These are phyloP conservation scores for Calonectria hawksworthii DNA, from an alignment of 2,329 filamentous ascomycete genomes.

Conservation along the genomic window DNA sequence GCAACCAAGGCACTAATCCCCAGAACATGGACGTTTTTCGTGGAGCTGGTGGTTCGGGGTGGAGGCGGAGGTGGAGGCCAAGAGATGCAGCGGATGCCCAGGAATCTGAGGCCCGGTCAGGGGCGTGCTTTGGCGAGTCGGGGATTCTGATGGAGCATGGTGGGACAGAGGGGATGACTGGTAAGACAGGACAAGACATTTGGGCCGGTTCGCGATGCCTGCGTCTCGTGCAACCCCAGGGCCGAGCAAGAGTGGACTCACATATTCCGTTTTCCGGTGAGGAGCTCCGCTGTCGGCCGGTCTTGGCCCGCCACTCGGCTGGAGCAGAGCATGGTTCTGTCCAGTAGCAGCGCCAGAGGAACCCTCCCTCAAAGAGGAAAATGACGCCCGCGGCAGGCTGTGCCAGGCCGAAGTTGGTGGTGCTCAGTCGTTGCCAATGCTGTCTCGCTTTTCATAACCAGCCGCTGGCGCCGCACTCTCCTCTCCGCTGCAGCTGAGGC, in stretches of 20 bases:
- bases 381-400: not conserved
- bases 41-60: not conserved
- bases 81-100: not conserved
- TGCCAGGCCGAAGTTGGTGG: not conserved
- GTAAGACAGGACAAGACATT: not conserved
- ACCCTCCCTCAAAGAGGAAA: not conserved
- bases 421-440: not conserved
- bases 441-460: not conserved
- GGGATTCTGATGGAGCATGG: not conserved
- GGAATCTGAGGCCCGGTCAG: constrained; percentile 6
- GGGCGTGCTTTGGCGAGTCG: not conserved
- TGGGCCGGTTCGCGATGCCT: not conserved
- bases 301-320: not conserved
- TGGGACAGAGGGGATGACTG: not conserved
- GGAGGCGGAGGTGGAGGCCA: not conserved
- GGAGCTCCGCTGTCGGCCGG: constrained; percentile 26
- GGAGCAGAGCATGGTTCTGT: not conserved
- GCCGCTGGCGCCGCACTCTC: not conserved
- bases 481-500: not conserved
- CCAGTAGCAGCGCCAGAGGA: not conserved
- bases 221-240: not conserved
- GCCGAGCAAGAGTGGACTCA: not conserved
- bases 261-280: not conserved
- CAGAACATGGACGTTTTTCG: not conserved
- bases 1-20: not conserved